These are phyloP conservation scores for Marasmius tenuissimus DNA, from an alignment of 1,284 basidiomycete species.

Conservation along the genomic window DNA sequence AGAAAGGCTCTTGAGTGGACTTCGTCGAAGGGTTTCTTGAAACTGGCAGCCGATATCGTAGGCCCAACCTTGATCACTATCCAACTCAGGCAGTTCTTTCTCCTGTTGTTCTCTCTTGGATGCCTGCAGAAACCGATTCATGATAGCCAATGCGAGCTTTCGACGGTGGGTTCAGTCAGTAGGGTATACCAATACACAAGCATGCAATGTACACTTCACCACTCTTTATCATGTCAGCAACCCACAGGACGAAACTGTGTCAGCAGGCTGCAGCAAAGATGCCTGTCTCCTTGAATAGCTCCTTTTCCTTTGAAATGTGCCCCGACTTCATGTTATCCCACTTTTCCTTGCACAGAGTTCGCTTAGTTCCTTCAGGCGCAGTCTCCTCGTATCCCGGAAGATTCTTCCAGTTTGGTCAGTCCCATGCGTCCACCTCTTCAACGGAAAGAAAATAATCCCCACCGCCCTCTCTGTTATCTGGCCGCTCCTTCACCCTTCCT, in stretches of 20 bases:
- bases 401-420: background rate
- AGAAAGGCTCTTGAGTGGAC: slow-evolving; percentile 5
- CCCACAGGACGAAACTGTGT: slow-evolving; percentile 17
- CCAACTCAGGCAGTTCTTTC: too few relatives aligned
- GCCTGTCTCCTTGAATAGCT: slow-evolving; percentile 18
- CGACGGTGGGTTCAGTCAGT: too few relatives aligned
- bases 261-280: slow-evolving; percentile 17
- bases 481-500: background rate
- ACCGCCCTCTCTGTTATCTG: slow-evolving; percentile 7
- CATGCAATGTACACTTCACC: background rate
- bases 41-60: slow-evolving; percentile 20
- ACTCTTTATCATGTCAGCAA: slow-evolving; percentile 17
- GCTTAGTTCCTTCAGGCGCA: background rate
- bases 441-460: slow-evolving; percentile 20
- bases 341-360: slow-evolving; percentile 10
- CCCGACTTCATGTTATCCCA: slow-evolving; percentile 20
- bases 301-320: slow-evolving; percentile 18
- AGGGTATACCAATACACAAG: too few relatives aligned
- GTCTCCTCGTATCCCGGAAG: too few relatives aligned
- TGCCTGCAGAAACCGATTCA: too few relatives aligned
- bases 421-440: slow-evolving; percentile 20
- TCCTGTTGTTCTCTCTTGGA: too few relatives aligned
- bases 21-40: slow-evolving; percentile 5
- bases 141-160: too few relatives aligned
- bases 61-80: too few relatives aligned